Evolutionary conservation across 495 filamentous ascomycete genomes (phyloP), one percentile per base, ranked within the genome.

Genomic region (Aspergillus bridgeri): DNA sequence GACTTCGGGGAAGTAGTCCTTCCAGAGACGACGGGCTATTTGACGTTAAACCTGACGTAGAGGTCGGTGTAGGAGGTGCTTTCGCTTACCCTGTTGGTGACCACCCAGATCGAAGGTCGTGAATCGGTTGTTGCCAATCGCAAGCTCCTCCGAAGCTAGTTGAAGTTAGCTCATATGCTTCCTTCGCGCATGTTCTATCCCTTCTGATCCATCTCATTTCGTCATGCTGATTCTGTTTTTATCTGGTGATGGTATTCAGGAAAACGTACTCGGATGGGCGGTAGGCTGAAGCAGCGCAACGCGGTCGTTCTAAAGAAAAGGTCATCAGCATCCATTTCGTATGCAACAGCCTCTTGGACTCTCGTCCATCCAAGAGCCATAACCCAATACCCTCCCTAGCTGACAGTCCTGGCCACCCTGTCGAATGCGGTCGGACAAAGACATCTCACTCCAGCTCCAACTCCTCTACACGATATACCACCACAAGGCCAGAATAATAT

Each of bases 1-100:
- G 48, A 98, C 94, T 82, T 98, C 94, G 70, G 94, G 95, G 87
- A 98, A 96, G 75, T 95, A 95, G 70, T 98, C 94, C 67, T 92
- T 92, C 92, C 94, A 98, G 59, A 98, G 84, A 65, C 95, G 91
- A 50, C 95, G 92, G 54, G 93, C 94, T 94, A 64, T 21, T 47
- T 47, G 44, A n/a, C n/a, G n/a, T n/a, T n/a, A n/a, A n/a, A n/a
- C n/a, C n/a, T n/a, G n/a, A n/a, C n/a, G n/a, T 2, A 15, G 8
- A 43, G 23, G 21, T 21, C 42, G 27, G 42, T 6, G 21, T 44
- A 25, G 42, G 22, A 19, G 5, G 11, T n/a, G n/a, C n/a, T n/a
- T 24, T 20, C 8, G 23, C 78, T 69, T 79, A 92, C 90, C 90
- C 82, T 98, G 94, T 75, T 92, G 89, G 83, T 98, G 93, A 73